These are phyloP conservation scores for Phytopythium delawarense DNA, from an alignment of 352 stramenopile genomes.

Conservation along the genomic window DNA sequence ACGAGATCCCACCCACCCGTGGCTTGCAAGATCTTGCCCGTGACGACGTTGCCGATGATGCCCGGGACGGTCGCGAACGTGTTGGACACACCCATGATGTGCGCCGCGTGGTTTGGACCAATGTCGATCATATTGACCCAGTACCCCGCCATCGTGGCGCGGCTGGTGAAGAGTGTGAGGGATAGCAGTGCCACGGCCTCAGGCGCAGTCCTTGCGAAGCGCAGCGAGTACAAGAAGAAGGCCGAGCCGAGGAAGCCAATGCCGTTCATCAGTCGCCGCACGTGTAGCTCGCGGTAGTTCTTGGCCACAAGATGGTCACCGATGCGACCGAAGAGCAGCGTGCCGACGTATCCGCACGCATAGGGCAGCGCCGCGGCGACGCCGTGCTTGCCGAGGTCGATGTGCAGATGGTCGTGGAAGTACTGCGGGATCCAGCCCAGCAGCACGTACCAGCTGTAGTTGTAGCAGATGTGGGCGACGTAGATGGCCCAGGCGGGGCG, in stretches of 20 bases:
- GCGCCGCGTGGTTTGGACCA: conserved; percentile 64
- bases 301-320: conserved; percentile 63
- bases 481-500: conserved; percentile 81
- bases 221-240: conserved; percentile 64
- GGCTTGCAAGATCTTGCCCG: conserved; percentile 66
- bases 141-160: conserved; percentile 72
- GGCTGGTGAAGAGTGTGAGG: conserved; percentile 73
- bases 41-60: conserved; percentile 84
- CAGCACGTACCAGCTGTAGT: conserved; percentile 88
- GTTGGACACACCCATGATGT: conserved; percentile 88
- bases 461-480: conserved; percentile 82
- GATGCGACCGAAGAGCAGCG: conserved; percentile 64
- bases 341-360: conserved; percentile 71
- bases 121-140: conserved; percentile 92
- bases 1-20: conserved; percentile 80
- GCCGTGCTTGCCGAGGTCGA: conserved; percentile 68
- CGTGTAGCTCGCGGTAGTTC: conserved; percentile 62
- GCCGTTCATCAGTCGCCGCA: conserved; percentile 77
- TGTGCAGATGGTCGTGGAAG: conserved; percentile 72
- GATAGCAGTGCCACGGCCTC: conserved; percentile 64
- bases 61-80: conserved; percentile 81
- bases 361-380: conserved; percentile 72
- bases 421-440: conserved; percentile 88
- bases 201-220: conserved; percentile 49
- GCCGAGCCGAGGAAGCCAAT: conserved; percentile 70